phyloP scores from a whole-genome alignment of 2,329 filamentous ascomycete species.

The Pyricularia sp. region DNA sequence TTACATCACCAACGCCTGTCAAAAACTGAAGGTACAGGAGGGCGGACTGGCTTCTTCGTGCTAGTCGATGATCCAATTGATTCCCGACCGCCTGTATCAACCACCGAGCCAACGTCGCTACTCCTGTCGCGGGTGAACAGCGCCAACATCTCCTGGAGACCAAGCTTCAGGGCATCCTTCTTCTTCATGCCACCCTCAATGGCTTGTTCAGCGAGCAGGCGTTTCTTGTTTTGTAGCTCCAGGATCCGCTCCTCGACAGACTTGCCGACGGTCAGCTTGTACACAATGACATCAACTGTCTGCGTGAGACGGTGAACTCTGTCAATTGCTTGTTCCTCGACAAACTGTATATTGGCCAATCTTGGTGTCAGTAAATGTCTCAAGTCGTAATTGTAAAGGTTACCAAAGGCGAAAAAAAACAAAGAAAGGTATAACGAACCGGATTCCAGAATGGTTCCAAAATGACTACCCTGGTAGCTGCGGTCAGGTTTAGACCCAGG shows the following conservation, averaged over 20 bases:
- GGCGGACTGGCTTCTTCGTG: background rate
- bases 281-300: slow-evolving; percentile 88
- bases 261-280: slow-evolving; percentile 79
- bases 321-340: slow-evolving; percentile 98
- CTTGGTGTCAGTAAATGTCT: background rate
- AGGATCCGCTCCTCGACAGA: slow-evolving; percentile 92
- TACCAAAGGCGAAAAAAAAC: background rate
- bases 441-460: slow-evolving; percentile 99
- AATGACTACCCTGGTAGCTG: slow-evolving; percentile 86
- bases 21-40: background rate
- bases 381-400: background rate
- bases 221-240: slow-evolving; percentile 90
- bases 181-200: slow-evolving; percentile 72
- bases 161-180: slow-evolving; percentile 60
- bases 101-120: background rate
- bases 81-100: background rate
- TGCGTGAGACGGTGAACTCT: slow-evolving; percentile 97
- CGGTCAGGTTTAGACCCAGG: slow-evolving; percentile 87
- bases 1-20: background rate
- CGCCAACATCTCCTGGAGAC: slow-evolving; percentile 85
- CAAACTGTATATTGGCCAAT: slow-evolving; percentile 43
- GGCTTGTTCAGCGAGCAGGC: slow-evolving; percentile 80
- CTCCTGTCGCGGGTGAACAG: slow-evolving; percentile 63
- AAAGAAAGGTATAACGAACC: slow-evolving; percentile 15
- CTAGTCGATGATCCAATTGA: background rate